These are phyloP conservation scores for Striga asiatica DNA, from an alignment of 257 asterid species.

Conservation along the genomic window DNA sequence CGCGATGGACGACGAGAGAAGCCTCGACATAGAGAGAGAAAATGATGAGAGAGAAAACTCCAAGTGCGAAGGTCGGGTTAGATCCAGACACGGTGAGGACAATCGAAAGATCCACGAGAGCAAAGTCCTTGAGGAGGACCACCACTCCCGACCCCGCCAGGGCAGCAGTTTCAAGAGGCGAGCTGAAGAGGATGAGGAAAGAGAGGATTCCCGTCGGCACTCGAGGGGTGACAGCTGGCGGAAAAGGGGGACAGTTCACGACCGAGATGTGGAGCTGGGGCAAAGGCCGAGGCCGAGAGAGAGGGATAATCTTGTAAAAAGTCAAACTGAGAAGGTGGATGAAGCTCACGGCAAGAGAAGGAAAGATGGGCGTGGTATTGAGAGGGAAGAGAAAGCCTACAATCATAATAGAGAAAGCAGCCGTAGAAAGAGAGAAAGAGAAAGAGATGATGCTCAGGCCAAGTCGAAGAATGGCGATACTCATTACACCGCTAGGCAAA, in stretches of 20 bases:
- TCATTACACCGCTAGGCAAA: constrained; percentile 52
- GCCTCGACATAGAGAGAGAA: constrained; percentile 26
- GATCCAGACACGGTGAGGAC: too few relatives aligned
- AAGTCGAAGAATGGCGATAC: constrained; percentile 55
- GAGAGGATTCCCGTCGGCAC: constrained; percentile 47
- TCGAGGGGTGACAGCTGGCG: constrained; percentile 47
- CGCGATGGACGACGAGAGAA: constrained; percentile 25
- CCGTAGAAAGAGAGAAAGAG: constrained; percentile 65
- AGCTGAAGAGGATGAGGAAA: too few relatives aligned
- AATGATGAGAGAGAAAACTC: too few relatives aligned
- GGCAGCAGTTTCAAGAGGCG: too few relatives aligned
- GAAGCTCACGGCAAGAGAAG: constrained; percentile 57
- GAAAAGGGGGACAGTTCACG: too few relatives aligned
- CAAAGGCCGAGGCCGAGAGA: constrained; percentile 54
- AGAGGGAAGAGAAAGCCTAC: constrained; percentile 47
- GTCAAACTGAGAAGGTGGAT: constrained; percentile 42
- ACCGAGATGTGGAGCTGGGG: too few relatives aligned
- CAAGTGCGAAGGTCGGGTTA: too few relatives aligned
- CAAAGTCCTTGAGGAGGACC: too few relatives aligned
- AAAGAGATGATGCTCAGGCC: constrained; percentile 58
- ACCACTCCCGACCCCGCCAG: too few relatives aligned
- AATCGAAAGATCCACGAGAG: too few relatives aligned
- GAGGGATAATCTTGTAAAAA: constrained; percentile 44
- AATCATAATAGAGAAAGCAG: constrained; percentile 46
- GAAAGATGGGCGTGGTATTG: constrained; percentile 50